These are phyloP conservation scores for Malania oleifera DNA, from an alignment of 164 flowering plant species.

Conservation along the genomic window DNA sequence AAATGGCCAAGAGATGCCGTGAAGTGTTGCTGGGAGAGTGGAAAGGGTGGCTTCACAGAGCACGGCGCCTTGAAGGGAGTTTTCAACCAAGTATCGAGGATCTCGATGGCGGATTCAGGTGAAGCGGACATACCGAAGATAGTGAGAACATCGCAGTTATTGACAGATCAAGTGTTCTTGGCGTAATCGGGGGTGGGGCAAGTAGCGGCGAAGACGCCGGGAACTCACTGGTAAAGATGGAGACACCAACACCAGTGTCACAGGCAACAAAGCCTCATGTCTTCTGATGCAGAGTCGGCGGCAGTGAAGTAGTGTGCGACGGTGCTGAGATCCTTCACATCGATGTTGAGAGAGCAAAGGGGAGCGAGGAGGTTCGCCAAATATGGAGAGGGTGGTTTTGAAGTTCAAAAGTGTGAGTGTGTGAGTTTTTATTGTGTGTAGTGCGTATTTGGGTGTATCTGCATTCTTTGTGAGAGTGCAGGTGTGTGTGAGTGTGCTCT, in stretches of 20 bases:
- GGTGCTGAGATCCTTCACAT: slow-evolving; percentile 84
- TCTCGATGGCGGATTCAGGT: slow-evolving; percentile 51
- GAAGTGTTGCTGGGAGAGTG: too few relatives aligned
- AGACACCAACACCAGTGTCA: slow-evolving; percentile 90
- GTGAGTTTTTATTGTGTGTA: too few relatives aligned
- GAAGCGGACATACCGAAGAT: slow-evolving; percentile 68
- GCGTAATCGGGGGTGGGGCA: slow-evolving; percentile 66
- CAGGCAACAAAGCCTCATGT: slow-evolving; percentile 84
- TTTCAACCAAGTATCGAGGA: slow-evolving; percentile 61
- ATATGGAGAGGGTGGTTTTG: too few relatives aligned
- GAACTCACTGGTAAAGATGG: slow-evolving; percentile 88
- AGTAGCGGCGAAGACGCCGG: slow-evolving; percentile 79
- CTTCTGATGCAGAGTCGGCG: slow-evolving; percentile 22
- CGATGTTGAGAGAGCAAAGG: slow-evolving; percentile 67
- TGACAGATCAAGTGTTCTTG: slow-evolving; percentile 73
- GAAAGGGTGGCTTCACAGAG: too few relatives aligned
- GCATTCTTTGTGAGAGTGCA: too few relatives aligned
- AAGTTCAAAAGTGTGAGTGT: too few relatives aligned
- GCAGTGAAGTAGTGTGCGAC: slow-evolving; percentile 62
- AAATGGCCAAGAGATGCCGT: too few relatives aligned
- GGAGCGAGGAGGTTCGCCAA: slow-evolving; percentile 62
- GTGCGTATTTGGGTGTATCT: too few relatives aligned
- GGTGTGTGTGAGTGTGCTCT: too few relatives aligned
- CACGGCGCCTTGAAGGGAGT: slow-evolving; percentile 91
- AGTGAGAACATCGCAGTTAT: slow-evolving; percentile 84